phyloP scores from a whole-genome alignment of 179 eudicot genomes.

The Gypsophila paniculata region DNA sequence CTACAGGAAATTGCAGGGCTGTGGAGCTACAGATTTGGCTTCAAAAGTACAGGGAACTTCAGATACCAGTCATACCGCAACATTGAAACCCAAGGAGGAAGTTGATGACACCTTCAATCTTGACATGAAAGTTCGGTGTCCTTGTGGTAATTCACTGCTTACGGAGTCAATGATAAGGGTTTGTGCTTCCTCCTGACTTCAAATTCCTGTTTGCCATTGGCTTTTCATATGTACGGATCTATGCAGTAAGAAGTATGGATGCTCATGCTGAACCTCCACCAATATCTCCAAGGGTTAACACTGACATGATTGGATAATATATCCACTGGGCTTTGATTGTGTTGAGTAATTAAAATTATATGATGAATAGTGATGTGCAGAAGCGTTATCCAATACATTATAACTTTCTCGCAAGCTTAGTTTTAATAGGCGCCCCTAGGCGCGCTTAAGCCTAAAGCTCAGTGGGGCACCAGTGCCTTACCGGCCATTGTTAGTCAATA shows the following conservation, averaged over 20 bases:
- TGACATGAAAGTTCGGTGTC: constrained; percentile 75
- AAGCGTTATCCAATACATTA: no score
- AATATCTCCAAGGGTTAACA: not conserved
- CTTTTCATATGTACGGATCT: not conserved
- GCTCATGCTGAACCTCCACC: not conserved
- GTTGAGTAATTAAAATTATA: no score
- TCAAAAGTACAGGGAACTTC: constrained; percentile 52
- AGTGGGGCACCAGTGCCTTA: no score
- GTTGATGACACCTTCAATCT: constrained; percentile 55
- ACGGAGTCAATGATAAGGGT: constrained; percentile 89
- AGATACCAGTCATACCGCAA: constrained; percentile 49
- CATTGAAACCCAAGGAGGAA: constrained; percentile 67
- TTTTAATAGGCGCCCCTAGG: no score
- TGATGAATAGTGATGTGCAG: no score
- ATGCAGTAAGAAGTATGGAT: not conserved
- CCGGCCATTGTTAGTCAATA: no score
- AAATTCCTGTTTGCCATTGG: not conserved
- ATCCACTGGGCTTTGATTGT: no score
- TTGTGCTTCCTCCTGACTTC: constrained; percentile 16
- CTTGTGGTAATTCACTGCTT: constrained; percentile 68
- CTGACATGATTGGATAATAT: not conserved
- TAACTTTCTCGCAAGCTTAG: no score
- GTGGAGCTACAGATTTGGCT: constrained; percentile 80
- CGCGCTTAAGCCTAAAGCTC: no score
- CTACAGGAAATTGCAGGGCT: constrained; percentile 73